phyloP scores from a whole-genome alignment of 345 rosid genomes.

The Rhodamnia rubescens region DNA sequence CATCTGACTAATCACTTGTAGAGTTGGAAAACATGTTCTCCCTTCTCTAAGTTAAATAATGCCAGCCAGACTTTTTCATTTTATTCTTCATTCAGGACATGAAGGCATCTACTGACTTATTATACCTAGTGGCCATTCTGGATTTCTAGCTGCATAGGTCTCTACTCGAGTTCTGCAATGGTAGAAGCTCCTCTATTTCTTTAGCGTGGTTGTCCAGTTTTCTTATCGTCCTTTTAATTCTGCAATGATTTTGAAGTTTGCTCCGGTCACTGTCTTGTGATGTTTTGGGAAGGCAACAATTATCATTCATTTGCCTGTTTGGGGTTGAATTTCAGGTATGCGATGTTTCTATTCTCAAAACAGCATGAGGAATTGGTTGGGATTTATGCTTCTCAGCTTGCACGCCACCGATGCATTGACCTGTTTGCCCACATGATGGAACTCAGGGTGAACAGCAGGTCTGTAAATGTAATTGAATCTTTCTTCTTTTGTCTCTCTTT shows the following conservation, averaged over 20 bases:
- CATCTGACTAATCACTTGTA: not conserved
- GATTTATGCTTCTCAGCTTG: conserved; percentile 96
- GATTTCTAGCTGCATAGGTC: not conserved
- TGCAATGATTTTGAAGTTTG: not conserved
- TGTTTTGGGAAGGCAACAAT: not conserved
- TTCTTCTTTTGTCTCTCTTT: not conserved
- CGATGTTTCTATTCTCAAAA: conserved; percentile 88
- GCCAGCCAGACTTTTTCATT: not conserved
- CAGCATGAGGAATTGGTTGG: conserved; percentile 96
- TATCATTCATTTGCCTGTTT: conserved; percentile 4
- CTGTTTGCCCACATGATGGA: conserved; percentile 99
- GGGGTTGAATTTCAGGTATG: conserved; percentile 58
- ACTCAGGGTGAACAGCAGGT: conserved; percentile 85
- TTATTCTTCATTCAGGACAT: not conserved
- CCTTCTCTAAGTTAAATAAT: not conserved
- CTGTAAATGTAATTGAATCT: not conserved
- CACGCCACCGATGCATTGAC: conserved; percentile 81
- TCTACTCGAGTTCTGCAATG: not conserved
- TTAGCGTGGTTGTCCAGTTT: not conserved
- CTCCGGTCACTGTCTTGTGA: not conserved
- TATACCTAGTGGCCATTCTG: not conserved
- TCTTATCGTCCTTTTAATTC: not conserved
- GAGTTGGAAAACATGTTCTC: not conserved
- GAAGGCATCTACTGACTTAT: not conserved
- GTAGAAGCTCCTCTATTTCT: not conserved